phyloP scores from a whole-genome alignment of 2,329 filamentous ascomycete genomes.

The Cordyceps cicadae region DNA sequence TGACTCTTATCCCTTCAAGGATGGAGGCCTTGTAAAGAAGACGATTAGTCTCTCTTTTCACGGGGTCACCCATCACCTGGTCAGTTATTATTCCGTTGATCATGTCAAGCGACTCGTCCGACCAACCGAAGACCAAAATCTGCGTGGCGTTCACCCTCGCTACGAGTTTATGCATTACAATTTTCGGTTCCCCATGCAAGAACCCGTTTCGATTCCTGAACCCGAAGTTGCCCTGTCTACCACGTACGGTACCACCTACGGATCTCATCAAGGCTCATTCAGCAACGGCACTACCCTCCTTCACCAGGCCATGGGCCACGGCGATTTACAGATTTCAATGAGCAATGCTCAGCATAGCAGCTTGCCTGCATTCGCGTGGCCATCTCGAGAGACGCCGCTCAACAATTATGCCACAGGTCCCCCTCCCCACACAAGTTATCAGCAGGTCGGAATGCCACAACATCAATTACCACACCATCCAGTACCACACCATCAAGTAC shows the following conservation, averaged over 20 bases:
- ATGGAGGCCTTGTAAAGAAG: conserved; percentile 79
- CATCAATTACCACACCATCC: neutral
- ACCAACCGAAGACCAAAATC: conserved; percentile 42
- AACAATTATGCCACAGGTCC: neutral
- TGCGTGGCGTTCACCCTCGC: conserved; percentile 42
- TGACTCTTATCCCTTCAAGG: conserved; percentile 85
- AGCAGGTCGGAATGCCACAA: neutral
- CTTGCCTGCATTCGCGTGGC: neutral
- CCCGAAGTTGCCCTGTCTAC: conserved; percentile 8
- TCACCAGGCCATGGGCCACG: conserved; percentile 20
- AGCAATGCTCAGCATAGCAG: neutral
- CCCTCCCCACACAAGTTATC: neutral
- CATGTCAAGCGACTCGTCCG: conserved; percentile 56
- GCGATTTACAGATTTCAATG: conserved; percentile 17
- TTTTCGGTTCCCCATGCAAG: conserved; percentile 35
- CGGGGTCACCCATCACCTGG: conserved; percentile 72
- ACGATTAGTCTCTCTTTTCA: conserved; percentile 74
- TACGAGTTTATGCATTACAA: conserved; percentile 35
- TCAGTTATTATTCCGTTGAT: conserved; percentile 79
- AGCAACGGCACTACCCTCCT: conserved; percentile 13
- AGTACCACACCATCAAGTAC: neutral
- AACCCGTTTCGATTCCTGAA: conserved; percentile 52
- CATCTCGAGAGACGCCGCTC: neutral
- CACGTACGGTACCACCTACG: conserved; percentile 11
- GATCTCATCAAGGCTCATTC: conserved; percentile 11